Conservation (phyloP, 1,284 basidiomycete species). For the Sanghuangporus sanghuang region DNA sequence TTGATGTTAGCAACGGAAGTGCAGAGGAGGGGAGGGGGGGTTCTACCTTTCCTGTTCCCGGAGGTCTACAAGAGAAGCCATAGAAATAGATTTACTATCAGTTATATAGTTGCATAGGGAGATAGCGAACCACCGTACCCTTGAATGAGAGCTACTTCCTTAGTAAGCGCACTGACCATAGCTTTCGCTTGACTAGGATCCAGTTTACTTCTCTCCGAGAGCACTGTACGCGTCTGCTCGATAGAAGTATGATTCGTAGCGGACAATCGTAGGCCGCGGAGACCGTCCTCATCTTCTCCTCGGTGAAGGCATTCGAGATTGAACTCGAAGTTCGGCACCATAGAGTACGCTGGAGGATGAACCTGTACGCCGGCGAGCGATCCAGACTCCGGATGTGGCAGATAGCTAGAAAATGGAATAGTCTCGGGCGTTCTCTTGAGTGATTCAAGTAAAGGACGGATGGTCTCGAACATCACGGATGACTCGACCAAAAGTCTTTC, state of each 20-base stretch:
- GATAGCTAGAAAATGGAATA: conserved; percentile 49
- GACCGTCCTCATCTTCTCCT: conserved; percentile 18
- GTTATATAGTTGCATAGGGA: background rate
- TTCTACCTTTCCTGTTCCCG: conserved; percentile 68
- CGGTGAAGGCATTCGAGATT: conserved; percentile 41
- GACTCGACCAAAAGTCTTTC: conserved; percentile 46
- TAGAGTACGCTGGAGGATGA: conserved; percentile 44
- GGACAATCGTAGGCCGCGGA: conserved; percentile 29
- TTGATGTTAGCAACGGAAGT: background rate
- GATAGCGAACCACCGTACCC: conserved; percentile 41
- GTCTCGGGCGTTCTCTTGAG: conserved; percentile 44
- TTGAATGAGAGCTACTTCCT: conserved; percentile 63
- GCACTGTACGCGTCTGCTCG: conserved; percentile 32
- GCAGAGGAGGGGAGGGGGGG: background rate
- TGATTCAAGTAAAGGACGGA: conserved; percentile 57
- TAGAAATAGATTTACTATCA: background rate
- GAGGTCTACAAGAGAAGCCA: conserved; percentile 42
- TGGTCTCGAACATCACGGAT: conserved; percentile 54
- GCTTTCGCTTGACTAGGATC: conserved; percentile 67
- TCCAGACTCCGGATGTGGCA: conserved; percentile 35
- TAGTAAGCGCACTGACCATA: conserved; percentile 51
- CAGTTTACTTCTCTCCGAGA: conserved; percentile 43
- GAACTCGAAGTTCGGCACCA: conserved; percentile 42
- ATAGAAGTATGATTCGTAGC: conserved; percentile 35
- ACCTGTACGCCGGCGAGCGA: conserved; percentile 32